Evolutionary conservation across 2,329 filamentous ascomycete species (phyloP).

Genomic region (Xylaria sp.): DNA sequence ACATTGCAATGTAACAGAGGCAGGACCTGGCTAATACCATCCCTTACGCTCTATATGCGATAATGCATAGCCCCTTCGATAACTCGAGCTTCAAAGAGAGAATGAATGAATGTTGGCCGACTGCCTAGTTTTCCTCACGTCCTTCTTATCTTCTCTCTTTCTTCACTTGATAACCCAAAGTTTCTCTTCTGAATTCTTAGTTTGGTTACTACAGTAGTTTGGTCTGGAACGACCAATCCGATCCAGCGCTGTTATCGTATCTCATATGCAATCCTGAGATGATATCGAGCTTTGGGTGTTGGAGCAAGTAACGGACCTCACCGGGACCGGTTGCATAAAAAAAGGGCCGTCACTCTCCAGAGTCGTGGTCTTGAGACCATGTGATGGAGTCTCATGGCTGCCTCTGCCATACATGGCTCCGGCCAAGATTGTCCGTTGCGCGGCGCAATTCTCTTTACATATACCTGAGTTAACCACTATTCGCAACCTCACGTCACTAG

Average conservation of each 20-base stretch:
- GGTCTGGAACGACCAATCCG: conserved; percentile 4
- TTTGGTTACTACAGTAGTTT: not conserved
- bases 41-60: not conserved
- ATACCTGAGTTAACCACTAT: conserved; percentile 8
- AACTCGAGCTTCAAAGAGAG: not conserved
- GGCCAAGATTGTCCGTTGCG: not conserved
- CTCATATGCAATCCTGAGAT: not conserved
- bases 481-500: not conserved
- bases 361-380: not conserved
- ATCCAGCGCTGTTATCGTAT: not conserved
- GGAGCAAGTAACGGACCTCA: conserved; percentile 12
- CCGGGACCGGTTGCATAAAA: conserved; percentile 15
- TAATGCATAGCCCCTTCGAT: not conserved
- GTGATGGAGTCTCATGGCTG: not conserved
- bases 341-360: not conserved
- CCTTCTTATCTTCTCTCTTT: not conserved
- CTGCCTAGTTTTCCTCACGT: no score
- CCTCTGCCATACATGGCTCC: not conserved
- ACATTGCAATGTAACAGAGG: conserved; percentile 6
- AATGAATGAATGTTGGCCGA: not conserved
- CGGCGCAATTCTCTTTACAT: not conserved
- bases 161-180: not conserved
- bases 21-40: not conserved
- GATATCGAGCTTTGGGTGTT: not conserved
- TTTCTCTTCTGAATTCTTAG: not conserved